Evolutionary conservation across 805 yeast species (phyloP).

Genomic region (Kuraishia cidri): DNA sequence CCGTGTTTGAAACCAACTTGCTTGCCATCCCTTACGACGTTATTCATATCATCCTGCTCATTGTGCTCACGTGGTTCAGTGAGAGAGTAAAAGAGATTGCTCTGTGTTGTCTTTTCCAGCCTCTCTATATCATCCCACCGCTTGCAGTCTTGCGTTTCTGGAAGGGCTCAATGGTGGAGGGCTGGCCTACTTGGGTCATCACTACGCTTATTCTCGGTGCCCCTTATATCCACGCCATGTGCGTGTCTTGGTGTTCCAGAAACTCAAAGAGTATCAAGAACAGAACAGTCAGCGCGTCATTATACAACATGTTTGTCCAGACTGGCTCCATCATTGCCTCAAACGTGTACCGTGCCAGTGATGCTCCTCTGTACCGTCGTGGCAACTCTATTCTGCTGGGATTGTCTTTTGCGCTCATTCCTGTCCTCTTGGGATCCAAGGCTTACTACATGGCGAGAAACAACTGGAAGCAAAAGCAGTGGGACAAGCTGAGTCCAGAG

Average conservation of each 20-base stretch:
- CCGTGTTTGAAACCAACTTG: conserved; percentile 36
- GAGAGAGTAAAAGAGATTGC: too few relatives aligned
- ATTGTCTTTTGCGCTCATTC: conserved; percentile 20
- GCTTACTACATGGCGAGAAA: conserved; percentile 29
- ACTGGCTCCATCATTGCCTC: conserved; percentile 37
- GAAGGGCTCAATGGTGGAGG: conserved; percentile 2
- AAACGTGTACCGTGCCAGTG: conserved; percentile 45
- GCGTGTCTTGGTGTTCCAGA: conserved; percentile 49
- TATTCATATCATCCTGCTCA: conserved; percentile 18
- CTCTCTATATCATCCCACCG: conserved; percentile 9
- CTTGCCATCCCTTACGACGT: conserved; percentile 36
- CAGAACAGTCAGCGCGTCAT: conserved; percentile 50
- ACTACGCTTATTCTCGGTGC: conserved; percentile 19
- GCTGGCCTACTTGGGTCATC: conserved; percentile 6
- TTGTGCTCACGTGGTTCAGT: conserved; percentile 8
- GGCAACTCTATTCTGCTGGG: conserved; percentile 38
- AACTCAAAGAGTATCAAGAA: conserved; percentile 53
- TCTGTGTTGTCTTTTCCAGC: too few relatives aligned
- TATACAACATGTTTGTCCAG: conserved; percentile 51
- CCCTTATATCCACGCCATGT: conserved; percentile 35
- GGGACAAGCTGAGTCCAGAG: conserved; percentile 37
- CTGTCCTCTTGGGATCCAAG: conserved; percentile 17
- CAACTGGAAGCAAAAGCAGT: conserved; percentile 25
- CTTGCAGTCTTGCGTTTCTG: conserved; percentile 7
- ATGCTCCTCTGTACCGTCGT: conserved; percentile 43